Evolutionary conservation across 169 alveolate species (phyloP).

Genomic region (Plasmodium inui): DNA sequence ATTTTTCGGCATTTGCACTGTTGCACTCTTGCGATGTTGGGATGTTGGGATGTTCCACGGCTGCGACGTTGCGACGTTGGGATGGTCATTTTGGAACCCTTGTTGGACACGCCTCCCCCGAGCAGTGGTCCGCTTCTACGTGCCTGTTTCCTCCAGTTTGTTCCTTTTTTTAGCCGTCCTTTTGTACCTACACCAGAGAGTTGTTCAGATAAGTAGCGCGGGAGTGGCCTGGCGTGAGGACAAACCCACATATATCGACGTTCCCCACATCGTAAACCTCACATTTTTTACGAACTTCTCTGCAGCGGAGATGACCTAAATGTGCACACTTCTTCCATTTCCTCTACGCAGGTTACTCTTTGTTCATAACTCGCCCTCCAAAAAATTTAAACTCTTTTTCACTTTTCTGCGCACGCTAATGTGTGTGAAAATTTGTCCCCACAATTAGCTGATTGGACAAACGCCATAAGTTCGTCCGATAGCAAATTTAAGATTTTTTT

Average conservation of each 20-base stretch:
- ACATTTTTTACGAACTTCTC: background rate
- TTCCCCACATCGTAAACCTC: background rate
- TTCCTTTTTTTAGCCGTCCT: background rate
- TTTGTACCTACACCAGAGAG: conserved; percentile 5
- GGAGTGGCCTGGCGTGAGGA: too few species aligned
- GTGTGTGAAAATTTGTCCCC: background rate
- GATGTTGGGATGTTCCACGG: background rate
- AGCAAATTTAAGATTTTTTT: too few species aligned
- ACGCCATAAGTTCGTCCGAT: background rate
- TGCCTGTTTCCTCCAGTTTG: background rate
- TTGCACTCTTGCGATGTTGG: background rate
- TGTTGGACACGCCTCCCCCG: background rate
- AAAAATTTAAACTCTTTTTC: background rate
- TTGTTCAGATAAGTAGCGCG: background rate
- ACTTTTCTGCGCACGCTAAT: background rate
- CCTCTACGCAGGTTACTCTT: background rate
- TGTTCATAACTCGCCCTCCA: background rate
- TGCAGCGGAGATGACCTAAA: background rate
- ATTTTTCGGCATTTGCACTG: background rate
- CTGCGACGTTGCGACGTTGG: background rate
- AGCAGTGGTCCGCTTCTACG: background rate
- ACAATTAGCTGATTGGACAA: background rate
- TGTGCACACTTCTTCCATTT: background rate
- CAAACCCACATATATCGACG: background rate
- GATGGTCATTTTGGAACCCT: background rate